Conservation (phyloP, 2,329 filamentous ascomycete species). For the Helminthosporium solani region DNA sequence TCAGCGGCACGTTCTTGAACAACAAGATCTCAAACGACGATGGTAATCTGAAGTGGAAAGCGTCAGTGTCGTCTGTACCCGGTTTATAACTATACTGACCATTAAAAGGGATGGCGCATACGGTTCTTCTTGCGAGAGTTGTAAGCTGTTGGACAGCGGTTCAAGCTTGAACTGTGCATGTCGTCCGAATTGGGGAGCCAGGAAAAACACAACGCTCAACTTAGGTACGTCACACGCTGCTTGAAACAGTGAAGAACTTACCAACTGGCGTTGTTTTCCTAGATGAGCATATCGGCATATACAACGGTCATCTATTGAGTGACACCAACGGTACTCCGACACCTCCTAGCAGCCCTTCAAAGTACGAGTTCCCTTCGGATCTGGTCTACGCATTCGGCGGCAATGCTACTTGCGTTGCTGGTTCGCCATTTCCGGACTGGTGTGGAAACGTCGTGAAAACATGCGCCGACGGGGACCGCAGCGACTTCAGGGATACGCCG, state of each 20-base stretch:
- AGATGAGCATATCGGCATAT: slow-evolving; percentile 14
- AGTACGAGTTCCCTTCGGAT: slow-evolving; percentile 4
- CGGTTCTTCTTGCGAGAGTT: slow-evolving; percentile 1
- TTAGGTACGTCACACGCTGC: slow-evolving; percentile 1
- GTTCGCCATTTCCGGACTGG: background rate
- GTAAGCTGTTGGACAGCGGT: slow-evolving; percentile 1
- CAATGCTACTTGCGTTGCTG: slow-evolving; percentile 2
- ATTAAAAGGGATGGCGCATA: slow-evolving; percentile 1
- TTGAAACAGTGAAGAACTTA: background rate
- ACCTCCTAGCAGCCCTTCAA: slow-evolving; percentile 3
- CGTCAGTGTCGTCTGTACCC: background rate
- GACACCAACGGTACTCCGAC: slow-evolving; percentile 6
- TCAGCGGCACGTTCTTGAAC: slow-evolving; percentile 8
- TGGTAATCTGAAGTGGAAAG: slow-evolving; percentile 5
- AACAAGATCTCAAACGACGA: slow-evolving; percentile 11
- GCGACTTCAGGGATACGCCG: background rate
- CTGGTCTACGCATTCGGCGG: slow-evolving; percentile 6
- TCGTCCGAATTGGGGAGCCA: background rate
- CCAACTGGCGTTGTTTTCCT: background rate
- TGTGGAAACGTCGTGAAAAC: background rate
- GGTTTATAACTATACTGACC: background rate
- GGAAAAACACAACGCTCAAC: slow-evolving; percentile 1
- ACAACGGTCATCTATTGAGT: slow-evolving; percentile 14
- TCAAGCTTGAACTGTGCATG: slow-evolving; percentile 7
- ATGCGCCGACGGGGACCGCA: background rate